Evolutionary conservation across 768 basidiomycete genomes (phyloP), one percentile per base, ranked within the genome.

Genomic region (Pulveroboletus sp.): DNA sequence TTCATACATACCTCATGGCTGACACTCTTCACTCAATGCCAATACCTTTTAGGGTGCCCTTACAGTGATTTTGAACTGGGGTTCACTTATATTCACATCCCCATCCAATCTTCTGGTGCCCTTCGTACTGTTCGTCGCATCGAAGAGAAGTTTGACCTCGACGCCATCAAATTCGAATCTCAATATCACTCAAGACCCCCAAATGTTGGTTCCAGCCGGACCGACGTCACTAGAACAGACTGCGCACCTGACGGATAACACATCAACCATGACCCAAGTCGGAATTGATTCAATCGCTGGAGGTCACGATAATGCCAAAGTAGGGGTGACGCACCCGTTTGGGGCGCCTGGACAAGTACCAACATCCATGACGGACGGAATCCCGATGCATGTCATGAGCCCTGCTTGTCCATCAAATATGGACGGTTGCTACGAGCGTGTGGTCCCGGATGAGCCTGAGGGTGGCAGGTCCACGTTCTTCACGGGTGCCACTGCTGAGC

Each of bases 51-150:
- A 61, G 60, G 53, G 33, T 31, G 56, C 53, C 36, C 40, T 61
- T 10, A 17, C 47, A 10, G 45, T 25, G 2, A 60, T 62, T 44
- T 36, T 62, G 10, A 62, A 61, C 10, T 62, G 60, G 60, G 57
- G 57, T 4, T 59, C 60, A 5, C 61, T 62, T 14, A 40, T 62
- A 45, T 53, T 62, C 38, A 62, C 60, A 0, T 47, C 60, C 4
- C 60, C 60, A 17, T 48, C 52, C 2, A 61, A 61, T 35, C 60
- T 61, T 17, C 53, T 61, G 35, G 27, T 61, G 6, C 60, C 57
- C 12, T 62, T 63, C 24, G 24, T 62, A 12, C 23, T 62, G 2
- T 59, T 59, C 32, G 47, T 60, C 2, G 25, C 49, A 5, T 62
- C 60, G 4, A 62, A 62, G 21, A 36, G 50, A 40, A 48, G 52